phyloP scores from a whole-genome alignment of 768 basidiomycete genomes.

The Pulveroboletus ravenelii region DNA sequence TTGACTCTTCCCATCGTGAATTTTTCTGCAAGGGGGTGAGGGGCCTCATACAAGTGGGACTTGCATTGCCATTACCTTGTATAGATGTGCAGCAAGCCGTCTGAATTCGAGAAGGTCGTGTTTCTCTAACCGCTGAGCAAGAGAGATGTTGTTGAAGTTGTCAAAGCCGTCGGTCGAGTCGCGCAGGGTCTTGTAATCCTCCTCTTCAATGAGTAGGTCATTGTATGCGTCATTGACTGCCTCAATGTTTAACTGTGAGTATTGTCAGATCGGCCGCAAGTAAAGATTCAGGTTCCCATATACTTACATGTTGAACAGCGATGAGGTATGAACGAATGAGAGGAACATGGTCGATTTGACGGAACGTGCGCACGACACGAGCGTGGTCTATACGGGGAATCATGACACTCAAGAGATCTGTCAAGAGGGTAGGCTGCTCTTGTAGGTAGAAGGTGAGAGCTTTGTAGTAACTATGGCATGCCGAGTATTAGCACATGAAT shows the following conservation, averaged over 20 bases:
- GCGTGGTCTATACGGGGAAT: slow-evolving; percentile 93
- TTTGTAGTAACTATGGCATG: slow-evolving; percentile 76
- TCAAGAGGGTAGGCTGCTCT: slow-evolving; percentile 89
- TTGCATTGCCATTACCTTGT: slow-evolving; percentile 58
- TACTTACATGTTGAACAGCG: slow-evolving; percentile 84
- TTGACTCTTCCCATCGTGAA: slow-evolving; percentile 92
- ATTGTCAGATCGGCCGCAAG: not conserved
- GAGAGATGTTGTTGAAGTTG: slow-evolving; percentile 89
- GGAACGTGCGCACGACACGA: slow-evolving; percentile 94
- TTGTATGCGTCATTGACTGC: slow-evolving; percentile 99
- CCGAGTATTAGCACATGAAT: slow-evolving; percentile 3
- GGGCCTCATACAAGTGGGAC: not conserved
- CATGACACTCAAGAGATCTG: slow-evolving; percentile 87
- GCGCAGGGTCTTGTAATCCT: slow-evolving; percentile 95
- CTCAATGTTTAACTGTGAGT: slow-evolving; percentile 81
- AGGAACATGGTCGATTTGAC: slow-evolving; percentile 91
- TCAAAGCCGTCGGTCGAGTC: slow-evolving; percentile 98
- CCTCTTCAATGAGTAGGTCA: slow-evolving; percentile 96
- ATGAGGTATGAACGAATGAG: slow-evolving; percentile 95
- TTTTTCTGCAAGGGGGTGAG: slow-evolving; percentile 64
- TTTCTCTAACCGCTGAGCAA: slow-evolving; percentile 81
- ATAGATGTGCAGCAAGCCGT: slow-evolving; percentile 88
- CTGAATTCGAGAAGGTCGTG: slow-evolving; percentile 95
- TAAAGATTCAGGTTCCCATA: not conserved
- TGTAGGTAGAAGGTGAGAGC: slow-evolving; percentile 90